phyloP scores from a whole-genome alignment of 1,284 basidiomycete genomes.

The Cryptococcus floricola region DNA sequence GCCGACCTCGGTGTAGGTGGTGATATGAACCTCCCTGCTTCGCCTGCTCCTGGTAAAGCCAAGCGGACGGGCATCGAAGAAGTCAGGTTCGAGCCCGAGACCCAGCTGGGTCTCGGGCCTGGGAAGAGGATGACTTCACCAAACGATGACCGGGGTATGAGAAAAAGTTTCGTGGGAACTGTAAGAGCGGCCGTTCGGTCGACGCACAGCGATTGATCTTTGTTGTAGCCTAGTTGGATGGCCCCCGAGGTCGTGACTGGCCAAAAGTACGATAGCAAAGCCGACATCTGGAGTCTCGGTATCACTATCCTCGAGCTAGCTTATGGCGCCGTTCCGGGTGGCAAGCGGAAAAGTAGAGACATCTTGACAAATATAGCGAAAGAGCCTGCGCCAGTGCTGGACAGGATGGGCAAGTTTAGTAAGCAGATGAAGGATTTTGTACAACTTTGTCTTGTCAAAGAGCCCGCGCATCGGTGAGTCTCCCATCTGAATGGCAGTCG shows the following conservation, averaged over 20 bases:
- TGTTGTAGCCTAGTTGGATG: constrained; percentile 81
- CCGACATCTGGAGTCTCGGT: constrained; percentile 94
- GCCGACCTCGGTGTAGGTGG: constrained; percentile 85
- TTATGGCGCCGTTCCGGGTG: constrained; percentile 29
- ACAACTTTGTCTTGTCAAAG: constrained; percentile 72
- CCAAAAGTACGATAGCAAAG: constrained; percentile 85
- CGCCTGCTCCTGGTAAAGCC: constrained; percentile 9
- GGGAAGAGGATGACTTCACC: background rate
- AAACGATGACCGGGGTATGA: constrained; percentile 48
- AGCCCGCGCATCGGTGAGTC: constrained; percentile 66
- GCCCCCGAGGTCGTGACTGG: constrained; percentile 88
- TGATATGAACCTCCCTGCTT: constrained; percentile 27
- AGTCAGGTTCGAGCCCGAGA: constrained; percentile 22
- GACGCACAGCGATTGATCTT: background rate
- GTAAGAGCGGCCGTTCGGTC: constrained; percentile 17
- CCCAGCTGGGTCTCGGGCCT: background rate
- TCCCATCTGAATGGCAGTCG: background rate
- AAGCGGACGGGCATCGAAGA: constrained; percentile 19
- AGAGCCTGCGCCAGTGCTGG: constrained; percentile 20
- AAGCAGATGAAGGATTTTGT: constrained; percentile 87
- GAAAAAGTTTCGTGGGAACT: constrained; percentile 90
- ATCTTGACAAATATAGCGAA: constrained; percentile 19
- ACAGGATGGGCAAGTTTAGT: constrained; percentile 53
- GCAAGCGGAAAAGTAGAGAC: constrained; percentile 13
- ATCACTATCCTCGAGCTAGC: constrained; percentile 69